Conservation (phyloP, 2,329 filamentous ascomycete species). For the Torrubiella hemipterigena region DNA sequence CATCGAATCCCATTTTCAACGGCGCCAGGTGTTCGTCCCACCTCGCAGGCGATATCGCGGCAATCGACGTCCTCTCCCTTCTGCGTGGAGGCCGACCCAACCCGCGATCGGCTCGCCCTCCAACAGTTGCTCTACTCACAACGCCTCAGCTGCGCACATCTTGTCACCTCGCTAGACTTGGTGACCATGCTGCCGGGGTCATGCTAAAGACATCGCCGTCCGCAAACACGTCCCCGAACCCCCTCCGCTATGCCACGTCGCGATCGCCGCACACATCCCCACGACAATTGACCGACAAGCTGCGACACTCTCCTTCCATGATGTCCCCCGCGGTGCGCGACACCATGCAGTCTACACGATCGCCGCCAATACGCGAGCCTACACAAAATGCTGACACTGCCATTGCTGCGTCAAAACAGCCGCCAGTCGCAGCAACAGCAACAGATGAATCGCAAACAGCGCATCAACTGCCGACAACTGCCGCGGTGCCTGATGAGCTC, state of each 20-base stretch:
- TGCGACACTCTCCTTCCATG: neutral
- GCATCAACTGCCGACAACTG: neutral
- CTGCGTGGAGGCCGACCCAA: too few species aligned
- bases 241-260: constrained; percentile 6
- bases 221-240: constrained; percentile 4
- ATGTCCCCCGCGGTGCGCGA: constrained; percentile 1
- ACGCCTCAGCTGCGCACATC: too few species aligned
- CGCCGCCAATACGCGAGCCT: neutral
- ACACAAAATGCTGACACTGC: neutral
- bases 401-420: neutral
- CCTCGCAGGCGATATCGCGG: too few species aligned
- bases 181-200: constrained; percentile 7
- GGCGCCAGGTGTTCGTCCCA: too few species aligned
- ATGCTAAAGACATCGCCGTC: constrained; percentile 6
- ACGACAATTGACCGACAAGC: neutral
- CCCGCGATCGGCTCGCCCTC: too few species aligned
- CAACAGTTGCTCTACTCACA: too few species aligned
- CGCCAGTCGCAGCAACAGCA: neutral
- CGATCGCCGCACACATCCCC: constrained; percentile 2
- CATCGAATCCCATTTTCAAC: too few species aligned
- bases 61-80: too few species aligned
- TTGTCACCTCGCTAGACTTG: too few species aligned
- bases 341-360: constrained; percentile 1
- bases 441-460: neutral
- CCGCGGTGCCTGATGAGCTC: too few species aligned